These are phyloP conservation scores for Ilex paraguariensis DNA, from an alignment of 305 asterid genomes.

Conservation along the genomic window DNA sequence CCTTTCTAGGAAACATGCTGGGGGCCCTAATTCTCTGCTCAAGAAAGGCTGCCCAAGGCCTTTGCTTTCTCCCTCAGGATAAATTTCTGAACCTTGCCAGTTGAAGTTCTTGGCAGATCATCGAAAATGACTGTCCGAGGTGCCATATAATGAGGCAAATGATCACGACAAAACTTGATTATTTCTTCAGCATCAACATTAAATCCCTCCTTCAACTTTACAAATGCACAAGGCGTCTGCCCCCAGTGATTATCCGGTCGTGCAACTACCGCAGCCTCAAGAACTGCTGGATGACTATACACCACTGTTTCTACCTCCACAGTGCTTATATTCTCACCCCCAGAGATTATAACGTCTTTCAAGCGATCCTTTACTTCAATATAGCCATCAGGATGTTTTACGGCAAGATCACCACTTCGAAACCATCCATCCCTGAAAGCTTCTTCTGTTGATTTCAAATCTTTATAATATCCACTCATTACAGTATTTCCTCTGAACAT, in stretches of 20 bases:
- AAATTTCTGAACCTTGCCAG: constrained; percentile 85
- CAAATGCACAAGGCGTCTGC: constrained; percentile 86
- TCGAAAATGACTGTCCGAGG: constrained; percentile 69
- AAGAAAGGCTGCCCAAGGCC: constrained; percentile 60
- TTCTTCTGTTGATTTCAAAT: constrained; percentile 51
- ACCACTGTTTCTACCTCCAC: constrained; percentile 70
- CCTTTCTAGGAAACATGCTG: no score
- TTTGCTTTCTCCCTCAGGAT: constrained; percentile 72
- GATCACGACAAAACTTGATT: constrained; percentile 52
- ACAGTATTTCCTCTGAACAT: constrained; percentile 78
- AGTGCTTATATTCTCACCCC: constrained; percentile 73
- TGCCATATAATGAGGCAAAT: constrained; percentile 88
- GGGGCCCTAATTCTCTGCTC: constrained; percentile 9
- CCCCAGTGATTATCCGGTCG: constrained; percentile 95
- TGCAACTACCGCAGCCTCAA: constrained; percentile 87
- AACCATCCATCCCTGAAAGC: constrained; percentile 84
- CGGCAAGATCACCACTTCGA: constrained; percentile 72
- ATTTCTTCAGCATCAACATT: constrained; percentile 36
- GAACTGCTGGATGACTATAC: constrained; percentile 60
- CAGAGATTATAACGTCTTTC: constrained; percentile 74
- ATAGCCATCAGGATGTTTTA: constrained; percentile 71
- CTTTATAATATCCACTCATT: constrained; percentile 77
- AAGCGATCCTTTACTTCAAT: constrained; percentile 65
- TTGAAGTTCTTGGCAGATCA: constrained; percentile 74
- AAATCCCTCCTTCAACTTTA: constrained; percentile 73